These are phyloP conservation scores for Pythium phragmitis DNA, from an alignment of 352 stramenopile species.

Conservation along the genomic window DNA sequence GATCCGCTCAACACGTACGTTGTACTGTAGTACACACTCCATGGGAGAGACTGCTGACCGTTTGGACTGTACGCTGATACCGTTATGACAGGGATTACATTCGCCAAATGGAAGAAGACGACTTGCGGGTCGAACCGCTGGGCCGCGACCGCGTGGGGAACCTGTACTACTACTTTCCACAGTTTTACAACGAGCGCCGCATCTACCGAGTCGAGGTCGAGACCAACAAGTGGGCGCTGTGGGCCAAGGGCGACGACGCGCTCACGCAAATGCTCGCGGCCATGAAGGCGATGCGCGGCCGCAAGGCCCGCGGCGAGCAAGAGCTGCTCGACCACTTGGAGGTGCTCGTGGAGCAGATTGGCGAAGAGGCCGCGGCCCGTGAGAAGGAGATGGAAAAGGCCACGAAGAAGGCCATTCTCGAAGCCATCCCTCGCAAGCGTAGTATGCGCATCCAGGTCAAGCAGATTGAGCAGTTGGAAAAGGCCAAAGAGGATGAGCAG, in stretches of 20 bases:
- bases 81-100: constrained; percentile 58
- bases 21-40: too few species aligned
- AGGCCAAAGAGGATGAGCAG: constrained; percentile 59
- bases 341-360: constrained; percentile 79
- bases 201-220: constrained; percentile 60
- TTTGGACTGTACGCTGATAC: background rate
- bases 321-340: constrained; percentile 77
- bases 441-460: constrained; percentile 85
- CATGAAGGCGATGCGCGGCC: constrained; percentile 58
- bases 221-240: constrained; percentile 63
- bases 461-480: constrained; percentile 78
- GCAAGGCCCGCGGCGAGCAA: constrained; percentile 70
- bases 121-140: constrained; percentile 73
- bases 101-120: constrained; percentile 86
- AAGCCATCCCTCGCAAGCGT: constrained; percentile 81
- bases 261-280: constrained; percentile 56
- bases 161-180: constrained; percentile 80
- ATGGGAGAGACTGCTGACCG: background rate
- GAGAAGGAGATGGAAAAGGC: constrained; percentile 68
- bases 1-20: constrained; percentile 74
- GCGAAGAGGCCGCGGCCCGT: constrained; percentile 51
- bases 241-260: constrained; percentile 71
- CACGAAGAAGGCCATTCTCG: constrained; percentile 73
- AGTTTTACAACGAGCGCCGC: constrained; percentile 85
- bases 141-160: constrained; percentile 75